Conservation (phyloP, 257 asterid genomes). For the Solanum lycopersicoides region DNA sequence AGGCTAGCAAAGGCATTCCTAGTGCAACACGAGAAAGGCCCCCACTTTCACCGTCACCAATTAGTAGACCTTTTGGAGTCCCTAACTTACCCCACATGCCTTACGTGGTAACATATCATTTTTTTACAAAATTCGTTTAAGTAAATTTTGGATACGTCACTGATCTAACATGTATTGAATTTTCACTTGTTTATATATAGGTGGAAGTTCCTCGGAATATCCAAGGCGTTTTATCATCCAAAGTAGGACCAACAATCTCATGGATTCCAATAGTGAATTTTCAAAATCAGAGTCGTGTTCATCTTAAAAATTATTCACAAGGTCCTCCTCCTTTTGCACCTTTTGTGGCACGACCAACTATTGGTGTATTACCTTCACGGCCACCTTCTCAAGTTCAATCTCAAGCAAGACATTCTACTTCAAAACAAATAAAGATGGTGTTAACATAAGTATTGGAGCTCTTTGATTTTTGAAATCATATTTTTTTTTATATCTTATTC, state of each 20-base stretch:
- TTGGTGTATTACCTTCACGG: not conserved
- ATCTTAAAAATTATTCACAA: not conserved
- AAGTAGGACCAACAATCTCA: not conserved
- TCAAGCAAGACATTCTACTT: not conserved
- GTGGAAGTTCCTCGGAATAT: not conserved
- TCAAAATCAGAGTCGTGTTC: not conserved
- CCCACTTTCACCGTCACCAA: conserved; percentile 19
- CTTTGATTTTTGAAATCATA: not conserved
- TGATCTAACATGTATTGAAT: no score
- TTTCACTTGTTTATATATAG: not conserved
- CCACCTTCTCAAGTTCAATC: not conserved
- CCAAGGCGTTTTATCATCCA: not conserved
- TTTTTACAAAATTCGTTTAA: not conserved
- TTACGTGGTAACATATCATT: not conserved
- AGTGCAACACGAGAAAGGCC: conserved; percentile 3
- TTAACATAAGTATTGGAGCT: not conserved
- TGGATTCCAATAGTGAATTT: not conserved
- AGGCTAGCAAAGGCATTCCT: not conserved
- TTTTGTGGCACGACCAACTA: not conserved
- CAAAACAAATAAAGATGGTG: not conserved
- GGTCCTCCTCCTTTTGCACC: not conserved
- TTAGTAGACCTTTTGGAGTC: not conserved
- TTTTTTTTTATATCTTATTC: no score
- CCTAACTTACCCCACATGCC: not conserved
- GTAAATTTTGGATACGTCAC: no score